Base-by-base conservation (phyloP, 129 eudicot species). In the Daucus carota region DNA sequence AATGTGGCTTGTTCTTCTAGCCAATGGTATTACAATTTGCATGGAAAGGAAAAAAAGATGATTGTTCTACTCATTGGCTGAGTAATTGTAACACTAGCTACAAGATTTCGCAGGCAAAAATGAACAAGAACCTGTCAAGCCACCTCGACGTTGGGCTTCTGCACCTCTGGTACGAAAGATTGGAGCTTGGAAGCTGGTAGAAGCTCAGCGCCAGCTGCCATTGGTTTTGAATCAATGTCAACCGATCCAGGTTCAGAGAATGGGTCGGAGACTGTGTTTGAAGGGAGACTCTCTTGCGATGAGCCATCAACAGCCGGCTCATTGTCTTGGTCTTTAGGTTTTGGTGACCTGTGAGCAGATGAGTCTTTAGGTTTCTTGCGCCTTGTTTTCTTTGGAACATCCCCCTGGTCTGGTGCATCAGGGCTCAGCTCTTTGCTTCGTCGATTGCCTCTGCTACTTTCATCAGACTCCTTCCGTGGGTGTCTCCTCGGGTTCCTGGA, bases 201-300 rank as follows among this genome's bases (percentile, higher is more conserved):
- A 20, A 69, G 10, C 29, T 73, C 79, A 1, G 70, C 34, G 18
- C 26, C 22, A 67, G 72, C 9, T 34, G 43, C 70, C 72, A 69
- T 50, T 29, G 41, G n/a, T 20, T 31, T 42, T 22, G 26, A 18
- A 36, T 82, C 72, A 36, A 26, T 75, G 42, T 8, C 46, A 6
- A 80, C 80, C 12, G 81, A 44, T 36, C 89, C 84, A 59, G 70
- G 67, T 6, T 80, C 79, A 5, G 79, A 77, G 40, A 26, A 76
- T 34, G 76, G 71, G 18, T 80, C 81, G 6, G 79, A 77, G 31
- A 26, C 59, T 33, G 76, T 62, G 62, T 26, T 16, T n/a, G 70
- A 17, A 63, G 70, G 70, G 70, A 63, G 40, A 29, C 40, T 63
- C 12, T 63, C 70, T 4, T 63, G 9, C 29, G 70, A 63, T 63